These are phyloP conservation scores for Cryphonectria carpinicola DNA, from an alignment of 2,329 filamentous ascomycete species.

Conservation along the genomic window DNA sequence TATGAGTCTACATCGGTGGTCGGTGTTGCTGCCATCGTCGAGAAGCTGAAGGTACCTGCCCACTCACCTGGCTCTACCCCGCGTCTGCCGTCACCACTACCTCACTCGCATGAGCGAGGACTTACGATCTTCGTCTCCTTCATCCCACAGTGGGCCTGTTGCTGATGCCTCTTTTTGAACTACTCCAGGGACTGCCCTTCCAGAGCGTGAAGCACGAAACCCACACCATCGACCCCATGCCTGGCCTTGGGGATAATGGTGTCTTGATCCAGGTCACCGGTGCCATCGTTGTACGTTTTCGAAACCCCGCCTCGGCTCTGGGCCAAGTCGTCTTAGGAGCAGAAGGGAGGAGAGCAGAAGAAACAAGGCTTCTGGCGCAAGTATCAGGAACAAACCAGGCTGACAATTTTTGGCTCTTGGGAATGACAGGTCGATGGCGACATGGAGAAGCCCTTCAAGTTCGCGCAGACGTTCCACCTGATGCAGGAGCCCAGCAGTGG, in stretches of 20 bases:
- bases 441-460: constrained; percentile 71
- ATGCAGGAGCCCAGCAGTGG: constrained; percentile 55
- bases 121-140: too few relatives aligned
- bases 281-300: constrained; percentile 25
- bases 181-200: constrained; percentile 64
- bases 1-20: constrained; percentile 64
- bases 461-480: constrained; percentile 73
- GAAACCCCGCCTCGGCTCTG: too few relatives aligned
- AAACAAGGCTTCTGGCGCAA: background rate
- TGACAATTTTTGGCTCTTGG: constrained; percentile 5
- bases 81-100: background rate
- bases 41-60: constrained; percentile 66
- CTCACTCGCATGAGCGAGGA: background rate
- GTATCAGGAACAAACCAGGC: background rate
- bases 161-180: constrained; percentile 11
- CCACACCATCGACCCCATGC: constrained; percentile 72
- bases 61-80: background rate
- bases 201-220: constrained; percentile 67
- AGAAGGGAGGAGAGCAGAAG: background rate
- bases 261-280: constrained; percentile 75
- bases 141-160: background rate
- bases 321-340: too few relatives aligned
- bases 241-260: constrained; percentile 55
- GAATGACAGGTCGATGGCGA: constrained; percentile 67
- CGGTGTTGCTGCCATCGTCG: constrained; percentile 61